phyloP scores from a whole-genome alignment of 2,329 filamentous ascomycete species.

The Juglanconis oblonga region DNA sequence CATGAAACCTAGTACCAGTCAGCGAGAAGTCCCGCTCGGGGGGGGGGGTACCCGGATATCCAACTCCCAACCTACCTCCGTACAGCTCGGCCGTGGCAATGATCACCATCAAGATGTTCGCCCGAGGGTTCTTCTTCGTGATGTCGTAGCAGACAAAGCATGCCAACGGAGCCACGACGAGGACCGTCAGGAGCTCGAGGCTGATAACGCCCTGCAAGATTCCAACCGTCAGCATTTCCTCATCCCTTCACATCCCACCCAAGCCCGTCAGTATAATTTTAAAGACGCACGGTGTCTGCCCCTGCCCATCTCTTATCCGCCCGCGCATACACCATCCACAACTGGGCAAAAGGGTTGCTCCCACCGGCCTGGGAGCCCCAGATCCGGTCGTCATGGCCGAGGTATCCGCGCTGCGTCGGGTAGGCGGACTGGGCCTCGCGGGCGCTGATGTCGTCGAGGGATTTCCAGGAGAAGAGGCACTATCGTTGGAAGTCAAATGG shows the following conservation, averaged over 20 bases:
- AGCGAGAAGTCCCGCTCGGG: background rate
- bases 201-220: slow-evolving; percentile 52
- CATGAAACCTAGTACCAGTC: slow-evolving; percentile 55
- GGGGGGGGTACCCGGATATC: too few relatives aligned
- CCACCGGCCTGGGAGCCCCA: slow-evolving; percentile 58
- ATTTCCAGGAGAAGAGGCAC: slow-evolving; percentile 71
- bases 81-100: slow-evolving; percentile 66
- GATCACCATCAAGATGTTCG: slow-evolving; percentile 61
- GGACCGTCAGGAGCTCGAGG: slow-evolving; percentile 63
- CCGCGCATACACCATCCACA: slow-evolving; percentile 69
- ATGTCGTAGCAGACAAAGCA: slow-evolving; percentile 60
- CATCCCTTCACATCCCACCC: background rate
- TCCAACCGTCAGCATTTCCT: background rate
- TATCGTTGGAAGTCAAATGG: background rate
- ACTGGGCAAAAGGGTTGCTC: slow-evolving; percentile 51
- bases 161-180: slow-evolving; percentile 59
- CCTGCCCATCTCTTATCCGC: slow-evolving; percentile 64
- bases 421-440: slow-evolving; percentile 35
- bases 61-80: slow-evolving; percentile 43
- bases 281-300: slow-evolving; percentile 50
- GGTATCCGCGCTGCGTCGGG: slow-evolving; percentile 50
- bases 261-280: background rate
- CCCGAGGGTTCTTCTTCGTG: slow-evolving; percentile 50
- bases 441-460: slow-evolving; percentile 29
- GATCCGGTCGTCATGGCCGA: slow-evolving; percentile 46